phyloP scores from a whole-genome alignment of 805 yeast genomes.

The Candida andamanensis region DNA sequence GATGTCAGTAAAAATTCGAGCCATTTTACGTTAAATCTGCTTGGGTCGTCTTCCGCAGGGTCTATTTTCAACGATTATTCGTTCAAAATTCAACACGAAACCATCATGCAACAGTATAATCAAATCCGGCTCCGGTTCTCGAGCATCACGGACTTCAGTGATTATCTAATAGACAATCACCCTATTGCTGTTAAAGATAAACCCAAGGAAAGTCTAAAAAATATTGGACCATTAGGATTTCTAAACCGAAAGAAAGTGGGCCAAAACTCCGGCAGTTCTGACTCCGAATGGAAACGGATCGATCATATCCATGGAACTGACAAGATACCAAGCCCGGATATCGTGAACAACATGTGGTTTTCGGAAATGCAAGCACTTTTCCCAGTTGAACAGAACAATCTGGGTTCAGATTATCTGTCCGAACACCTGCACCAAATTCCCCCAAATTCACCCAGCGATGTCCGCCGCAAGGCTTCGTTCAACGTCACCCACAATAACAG shows the following conservation, averaged over 20 bases:
- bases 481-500: slow-evolving; percentile 7
- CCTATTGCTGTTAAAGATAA: background rate
- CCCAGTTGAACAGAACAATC: too few species aligned
- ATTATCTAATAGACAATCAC: slow-evolving; percentile 4
- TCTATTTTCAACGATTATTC: slow-evolving; percentile 13
- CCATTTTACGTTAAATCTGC: slow-evolving; percentile 7
- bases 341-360: too few species aligned
- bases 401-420: too few species aligned
- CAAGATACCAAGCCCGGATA: too few species aligned
- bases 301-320: too few species aligned
- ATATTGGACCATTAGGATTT: slow-evolving; percentile 26
- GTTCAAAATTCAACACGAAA: slow-evolving; percentile 33
- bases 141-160: slow-evolving; percentile 4
- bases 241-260: slow-evolving; percentile 14
- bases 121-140: slow-evolving; percentile 29
- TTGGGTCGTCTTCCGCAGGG: background rate
- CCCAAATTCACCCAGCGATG: too few species aligned
- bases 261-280: too few species aligned
- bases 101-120: slow-evolving; percentile 30
- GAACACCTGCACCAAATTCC: too few species aligned
- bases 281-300: too few species aligned
- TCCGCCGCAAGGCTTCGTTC: slow-evolving; percentile 8
- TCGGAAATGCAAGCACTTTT: too few species aligned
- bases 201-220: slow-evolving; percentile 11
- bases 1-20: slow-evolving; percentile 5